Evolutionary conservation across 768 basidiomycete genomes (phyloP).

Genomic region (Cyclocybe aegerita): DNA sequence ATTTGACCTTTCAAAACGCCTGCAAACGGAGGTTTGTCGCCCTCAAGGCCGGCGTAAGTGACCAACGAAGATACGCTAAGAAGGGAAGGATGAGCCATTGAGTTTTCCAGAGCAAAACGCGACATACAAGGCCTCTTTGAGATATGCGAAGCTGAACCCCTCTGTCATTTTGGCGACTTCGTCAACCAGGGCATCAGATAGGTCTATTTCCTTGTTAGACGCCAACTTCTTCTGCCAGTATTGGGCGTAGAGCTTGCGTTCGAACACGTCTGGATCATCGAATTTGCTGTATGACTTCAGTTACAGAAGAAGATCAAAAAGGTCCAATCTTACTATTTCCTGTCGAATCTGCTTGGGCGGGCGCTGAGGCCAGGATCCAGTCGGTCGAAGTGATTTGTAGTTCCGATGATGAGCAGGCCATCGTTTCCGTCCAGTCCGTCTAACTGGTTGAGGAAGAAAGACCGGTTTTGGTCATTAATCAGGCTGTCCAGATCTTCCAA

Average conservation of each 20-base stretch:
- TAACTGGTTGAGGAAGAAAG: constrained; percentile 86
- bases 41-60: constrained; percentile 52
- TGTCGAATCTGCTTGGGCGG: constrained; percentile 82
- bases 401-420: constrained; percentile 73
- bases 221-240: constrained; percentile 84
- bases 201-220: constrained; percentile 58
- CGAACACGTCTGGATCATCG: constrained; percentile 64
- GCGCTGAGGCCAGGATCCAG: constrained; percentile 76
- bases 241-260: constrained; percentile 64
- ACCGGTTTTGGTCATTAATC: constrained; percentile 75
- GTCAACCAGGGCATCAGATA: constrained; percentile 63
- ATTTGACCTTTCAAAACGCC: constrained; percentile 57
- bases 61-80: constrained; percentile 74
- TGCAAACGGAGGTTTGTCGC: constrained; percentile 51
- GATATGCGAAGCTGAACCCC: constrained; percentile 81
- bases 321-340: constrained; percentile 66
- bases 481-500: constrained; percentile 69
- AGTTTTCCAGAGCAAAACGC: not conserved
- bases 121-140: constrained; percentile 87
- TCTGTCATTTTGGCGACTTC: constrained; percentile 60
- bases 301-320: not conserved
- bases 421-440: constrained; percentile 82
- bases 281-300: constrained; percentile 49
- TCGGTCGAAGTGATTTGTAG: constrained; percentile 82
- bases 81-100: not conserved